phyloP scores from a whole-genome alignment of 1,284 basidiomycete species.

The Ceratobasidium sp. region DNA sequence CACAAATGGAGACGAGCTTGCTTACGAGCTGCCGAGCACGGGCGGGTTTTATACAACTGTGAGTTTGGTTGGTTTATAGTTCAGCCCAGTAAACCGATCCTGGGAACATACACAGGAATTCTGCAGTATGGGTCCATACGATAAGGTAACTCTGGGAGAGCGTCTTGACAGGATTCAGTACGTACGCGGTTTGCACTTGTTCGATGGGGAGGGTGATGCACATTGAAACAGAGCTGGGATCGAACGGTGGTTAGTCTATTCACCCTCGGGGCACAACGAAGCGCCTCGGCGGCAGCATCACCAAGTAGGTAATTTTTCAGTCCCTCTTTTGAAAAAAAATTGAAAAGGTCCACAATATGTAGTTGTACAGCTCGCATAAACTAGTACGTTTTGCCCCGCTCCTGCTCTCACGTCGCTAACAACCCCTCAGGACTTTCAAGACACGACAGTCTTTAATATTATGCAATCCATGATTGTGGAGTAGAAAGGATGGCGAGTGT shows the following conservation, averaged over 20 bases:
- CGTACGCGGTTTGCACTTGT: neutral
- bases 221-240: neutral
- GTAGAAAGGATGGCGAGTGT: too few relatives aligned
- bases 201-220: too few relatives aligned
- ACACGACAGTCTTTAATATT: neutral
- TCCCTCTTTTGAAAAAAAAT: neutral
- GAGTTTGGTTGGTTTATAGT: neutral
- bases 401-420: neutral
- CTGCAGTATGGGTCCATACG: neutral
- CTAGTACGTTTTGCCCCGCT: neutral
- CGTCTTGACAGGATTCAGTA: neutral
- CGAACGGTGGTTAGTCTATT: neutral
- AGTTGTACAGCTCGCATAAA: neutral
- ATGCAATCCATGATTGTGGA: too few relatives aligned
- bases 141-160: neutral
- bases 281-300: neutral
- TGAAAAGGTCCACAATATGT: neutral
- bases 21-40: neutral
- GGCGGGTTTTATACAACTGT: slow-evolving; percentile 10
- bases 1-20: neutral
- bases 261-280: neutral
- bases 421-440: neutral
- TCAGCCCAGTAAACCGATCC: neutral
- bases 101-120: neutral
- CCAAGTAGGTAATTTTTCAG: neutral